Evolutionary conservation across 192 early-diverging fungal species (phyloP), one percentile per base, ranked within the genome.

Genomic region (Jimgerdemannia flammicorona): DNA sequence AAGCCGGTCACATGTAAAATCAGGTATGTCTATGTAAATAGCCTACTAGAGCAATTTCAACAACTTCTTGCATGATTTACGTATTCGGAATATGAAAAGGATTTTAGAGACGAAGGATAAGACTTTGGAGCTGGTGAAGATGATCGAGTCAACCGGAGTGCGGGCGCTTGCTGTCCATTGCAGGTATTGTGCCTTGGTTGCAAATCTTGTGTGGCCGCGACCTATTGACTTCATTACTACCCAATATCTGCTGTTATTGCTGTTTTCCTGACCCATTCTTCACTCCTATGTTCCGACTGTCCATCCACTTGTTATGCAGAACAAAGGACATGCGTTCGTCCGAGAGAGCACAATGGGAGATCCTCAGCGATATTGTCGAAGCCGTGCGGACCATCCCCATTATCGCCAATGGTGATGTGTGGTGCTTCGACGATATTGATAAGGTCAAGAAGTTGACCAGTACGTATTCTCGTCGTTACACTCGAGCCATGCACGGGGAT

Each of bases 321-420:
- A 93, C 91, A 43, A 81, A 84, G 64, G 82, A 93, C 72, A 93
- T 95, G 87, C 78, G 93, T 59, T 94, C 96, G n/a, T 75, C 81
- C 6, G 86, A 94, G 59, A 90, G 87, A 39, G 97, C 92, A 4
- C 87, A 95, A 75, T 98, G 96, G 96, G 90, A 92, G 43, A 84
- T 90, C 43, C 91, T 98, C 63, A 85, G 89, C 71, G 84, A 86
- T 54, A 86, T 98, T 19, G 89, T 91, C 9, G 78, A 93, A 3
- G 86, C 90, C 4, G 77, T 96, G 4, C 88, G 88, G 49, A 86
- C 88, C 0, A 88, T 94, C 43, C 94, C 94, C 11, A 85, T 99
- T 43, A 93, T 98, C 71, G 94, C 94, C 1, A 99, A 99, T 81
- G 97, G 97, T 9, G 97, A 99, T 82, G 79, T 98, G 4, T 93